Conservation (phyloP, 805 yeast genomes). For the Wickerhamiella brachini region DNA sequence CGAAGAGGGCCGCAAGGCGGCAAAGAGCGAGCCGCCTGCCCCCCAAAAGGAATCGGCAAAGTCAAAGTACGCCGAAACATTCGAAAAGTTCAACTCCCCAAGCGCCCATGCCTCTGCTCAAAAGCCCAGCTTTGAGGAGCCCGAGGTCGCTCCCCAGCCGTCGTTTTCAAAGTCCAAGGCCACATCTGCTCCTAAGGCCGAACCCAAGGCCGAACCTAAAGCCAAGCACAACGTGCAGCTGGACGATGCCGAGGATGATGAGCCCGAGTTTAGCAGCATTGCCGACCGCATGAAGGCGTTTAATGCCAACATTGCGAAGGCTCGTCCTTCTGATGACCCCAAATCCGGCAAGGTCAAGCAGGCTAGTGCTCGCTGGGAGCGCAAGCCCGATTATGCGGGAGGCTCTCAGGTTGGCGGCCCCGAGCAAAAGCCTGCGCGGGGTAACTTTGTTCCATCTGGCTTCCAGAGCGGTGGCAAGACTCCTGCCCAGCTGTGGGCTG, state of each 20-base stretch:
- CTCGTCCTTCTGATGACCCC: slow-evolving; percentile 16
- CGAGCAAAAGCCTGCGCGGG: slow-evolving; percentile 12
- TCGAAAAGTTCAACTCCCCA: not conserved
- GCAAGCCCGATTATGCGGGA: slow-evolving; percentile 20
- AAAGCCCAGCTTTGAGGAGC: not conserved
- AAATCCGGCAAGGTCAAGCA: slow-evolving; percentile 13
- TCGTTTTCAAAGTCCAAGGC: not conserved
- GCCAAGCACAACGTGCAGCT: not conserved
- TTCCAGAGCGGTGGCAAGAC: slow-evolving; percentile 62
- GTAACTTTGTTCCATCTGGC: slow-evolving; percentile 11
- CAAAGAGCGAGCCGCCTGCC: not conserved
- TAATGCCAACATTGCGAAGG: slow-evolving; percentile 14
- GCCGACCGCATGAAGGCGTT: slow-evolving; percentile 21
- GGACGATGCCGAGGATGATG: slow-evolving; percentile 8
- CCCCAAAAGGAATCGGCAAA: not conserved
- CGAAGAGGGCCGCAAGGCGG: slow-evolving; percentile 14
- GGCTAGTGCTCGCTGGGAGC: slow-evolving; percentile 21
- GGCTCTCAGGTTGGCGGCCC: slow-evolving; percentile 7
- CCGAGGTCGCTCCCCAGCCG: not conserved
- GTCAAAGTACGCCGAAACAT: not conserved
- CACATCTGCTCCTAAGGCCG: not conserved
- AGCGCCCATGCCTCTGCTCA: not conserved
- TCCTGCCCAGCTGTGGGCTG: slow-evolving; percentile 95
- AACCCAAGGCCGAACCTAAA: not conserved
- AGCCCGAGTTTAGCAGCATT: slow-evolving; percentile 15